phyloP scores from a whole-genome alignment of 225 moss, liverwort and hornwort genomes.

The Neckera pumila region DNA sequence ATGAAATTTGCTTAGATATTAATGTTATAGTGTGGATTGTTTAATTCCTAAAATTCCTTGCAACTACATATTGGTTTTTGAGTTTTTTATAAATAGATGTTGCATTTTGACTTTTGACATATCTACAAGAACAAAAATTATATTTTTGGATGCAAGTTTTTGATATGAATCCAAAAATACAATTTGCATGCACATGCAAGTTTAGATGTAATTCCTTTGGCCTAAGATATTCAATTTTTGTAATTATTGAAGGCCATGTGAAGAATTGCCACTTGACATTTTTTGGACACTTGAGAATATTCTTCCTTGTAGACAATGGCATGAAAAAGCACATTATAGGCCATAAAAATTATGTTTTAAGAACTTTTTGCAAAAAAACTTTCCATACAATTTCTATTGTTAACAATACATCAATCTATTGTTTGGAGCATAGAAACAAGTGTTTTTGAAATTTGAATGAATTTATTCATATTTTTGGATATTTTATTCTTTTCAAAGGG shows the following conservation, averaged over 20 bases:
- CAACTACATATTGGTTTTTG: not conserved
- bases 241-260: not conserved
- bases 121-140: rapidly evolving
- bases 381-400: not conserved
- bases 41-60: not conserved
- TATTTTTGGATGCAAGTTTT: not conserved
- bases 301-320: not conserved
- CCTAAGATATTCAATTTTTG: not conserved
- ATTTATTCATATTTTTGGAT: not conserved
- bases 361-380: rapidly evolving
- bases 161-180: not conserved
- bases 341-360: not conserved
- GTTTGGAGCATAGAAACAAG: not conserved
- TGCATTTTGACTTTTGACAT: not conserved
- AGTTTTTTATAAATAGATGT: rapidly evolving
- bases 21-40: rapidly evolving
- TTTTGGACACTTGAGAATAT: not conserved
- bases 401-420: not conserved
- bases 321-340: not conserved
- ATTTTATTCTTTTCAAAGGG: not conserved
- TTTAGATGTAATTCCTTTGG: not conserved
- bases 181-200: too few relatives aligned
- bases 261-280: not conserved
- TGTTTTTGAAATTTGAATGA: not conserved
- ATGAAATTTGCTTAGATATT: not conserved